These are phyloP conservation scores for Malassezia psittaci DNA, from an alignment of 1,284 basidiomycete genomes.

Conservation along the genomic window DNA sequence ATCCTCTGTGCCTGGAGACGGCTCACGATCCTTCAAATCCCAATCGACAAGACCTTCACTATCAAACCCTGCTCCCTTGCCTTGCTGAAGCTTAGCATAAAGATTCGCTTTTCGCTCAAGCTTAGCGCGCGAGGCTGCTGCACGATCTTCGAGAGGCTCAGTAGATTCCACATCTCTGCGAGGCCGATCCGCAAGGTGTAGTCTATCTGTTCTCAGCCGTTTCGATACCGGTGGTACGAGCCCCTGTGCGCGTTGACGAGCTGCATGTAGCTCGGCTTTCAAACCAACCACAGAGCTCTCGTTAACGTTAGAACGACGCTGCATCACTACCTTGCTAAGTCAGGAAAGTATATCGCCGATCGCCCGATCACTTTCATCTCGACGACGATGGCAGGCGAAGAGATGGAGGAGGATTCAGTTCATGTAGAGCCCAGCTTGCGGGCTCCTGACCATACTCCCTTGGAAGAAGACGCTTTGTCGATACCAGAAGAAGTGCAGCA, in stretches of 20 bases:
- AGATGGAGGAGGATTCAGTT: background rate
- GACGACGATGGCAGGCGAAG: background rate
- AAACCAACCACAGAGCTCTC: constrained; percentile 24
- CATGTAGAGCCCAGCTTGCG: background rate
- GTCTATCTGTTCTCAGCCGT: background rate
- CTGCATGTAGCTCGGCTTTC: constrained; percentile 26
- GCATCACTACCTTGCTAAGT: no score
- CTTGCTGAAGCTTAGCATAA: constrained; percentile 69
- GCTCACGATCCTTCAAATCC: constrained; percentile 62
- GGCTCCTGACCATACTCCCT: background rate
- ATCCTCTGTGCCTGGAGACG: constrained; percentile 41
- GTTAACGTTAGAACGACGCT: background rate
- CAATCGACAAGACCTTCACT: constrained; percentile 70
- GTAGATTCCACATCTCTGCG: background rate
- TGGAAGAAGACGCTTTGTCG: background rate
- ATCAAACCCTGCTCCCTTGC: constrained; percentile 66
- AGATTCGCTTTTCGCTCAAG: constrained; percentile 70
- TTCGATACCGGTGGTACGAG: background rate
- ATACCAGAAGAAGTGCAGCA: background rate
- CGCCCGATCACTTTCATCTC: background rate
- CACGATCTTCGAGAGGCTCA: background rate
- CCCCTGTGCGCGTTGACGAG: constrained; percentile 11
- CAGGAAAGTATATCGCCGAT: constrained; percentile 1
- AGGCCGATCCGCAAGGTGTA: background rate
- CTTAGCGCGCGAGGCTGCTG: constrained; percentile 57